phyloP scores from a whole-genome alignment of 2,329 filamentous ascomycete species.

The Curvularia verruculosa region DNA sequence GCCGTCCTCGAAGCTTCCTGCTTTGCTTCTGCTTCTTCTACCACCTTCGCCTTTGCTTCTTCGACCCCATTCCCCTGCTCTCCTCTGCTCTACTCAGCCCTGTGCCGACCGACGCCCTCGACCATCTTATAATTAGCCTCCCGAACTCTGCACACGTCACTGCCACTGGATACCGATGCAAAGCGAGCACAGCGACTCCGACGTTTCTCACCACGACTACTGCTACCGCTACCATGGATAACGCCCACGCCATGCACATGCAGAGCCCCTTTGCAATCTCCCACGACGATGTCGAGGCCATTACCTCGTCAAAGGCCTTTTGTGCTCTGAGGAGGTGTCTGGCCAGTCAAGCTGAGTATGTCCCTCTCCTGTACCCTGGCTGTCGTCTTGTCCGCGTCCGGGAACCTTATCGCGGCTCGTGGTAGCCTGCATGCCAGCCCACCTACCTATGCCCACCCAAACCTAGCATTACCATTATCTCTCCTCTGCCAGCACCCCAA shows the following conservation, averaged over 20 bases:
- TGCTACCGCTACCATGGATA: conserved; percentile 7
- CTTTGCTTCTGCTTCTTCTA: conserved; percentile 3
- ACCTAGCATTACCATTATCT: not conserved
- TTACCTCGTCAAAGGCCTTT: conserved; percentile 53
- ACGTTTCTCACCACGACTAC: not conserved
- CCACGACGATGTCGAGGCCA: conserved; percentile 49
- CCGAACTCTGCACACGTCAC: conserved; percentile 2
- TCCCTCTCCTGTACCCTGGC: conserved; percentile 12
- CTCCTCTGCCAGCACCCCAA: not conserved
- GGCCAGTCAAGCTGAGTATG: conserved; percentile 49
- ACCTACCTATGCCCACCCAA: not conserved
- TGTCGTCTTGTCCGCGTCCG: conserved; percentile 8
- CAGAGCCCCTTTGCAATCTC: conserved; percentile 53
- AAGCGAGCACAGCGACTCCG: conserved; percentile 6
- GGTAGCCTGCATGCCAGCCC: conserved; percentile 1
- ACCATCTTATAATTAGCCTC: not conserved
- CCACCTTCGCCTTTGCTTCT: not conserved
- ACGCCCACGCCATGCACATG: conserved; percentile 15
- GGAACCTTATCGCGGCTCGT: conserved; percentile 9
- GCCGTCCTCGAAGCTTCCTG: conserved; percentile 8
- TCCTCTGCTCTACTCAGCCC: not conserved
- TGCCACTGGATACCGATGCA: conserved; percentile 12
- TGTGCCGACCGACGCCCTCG: not conserved
- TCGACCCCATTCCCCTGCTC: not conserved
- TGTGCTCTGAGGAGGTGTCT: conserved; percentile 52